Base-by-base conservation (phyloP, 2,329 filamentous ascomycete genomes). In the Diaporthe longicolla region DNA sequence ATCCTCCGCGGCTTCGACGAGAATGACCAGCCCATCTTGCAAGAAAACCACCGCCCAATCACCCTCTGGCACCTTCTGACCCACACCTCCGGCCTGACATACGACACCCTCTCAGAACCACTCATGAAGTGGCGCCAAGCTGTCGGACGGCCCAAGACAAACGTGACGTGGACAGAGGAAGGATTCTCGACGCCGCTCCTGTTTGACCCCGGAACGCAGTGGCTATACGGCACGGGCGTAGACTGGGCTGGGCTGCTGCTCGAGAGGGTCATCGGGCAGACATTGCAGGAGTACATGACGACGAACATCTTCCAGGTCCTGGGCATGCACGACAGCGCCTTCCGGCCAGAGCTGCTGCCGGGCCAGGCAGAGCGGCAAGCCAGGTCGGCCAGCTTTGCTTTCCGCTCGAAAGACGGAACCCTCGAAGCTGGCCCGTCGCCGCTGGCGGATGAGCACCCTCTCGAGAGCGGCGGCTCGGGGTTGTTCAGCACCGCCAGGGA, bases 1-100 rank as follows among this genome's bases (percentile, higher is more conserved):
- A 81, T 90, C 58, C 75, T 90, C 2, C 82, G 79, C 5, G 86
- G 84, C 4, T 86, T 87, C 75, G 58, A 75, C n/a, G n/a, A 1
- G 3, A 32, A 82, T 81, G 82, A 82, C 52, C 78, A 79, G 9
- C 80, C 83, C 5, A 71, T 81, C 11, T 76, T 81, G 7, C 78
- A 78, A 13, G 73, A 78, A 11, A 79, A 81, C 19, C 68, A 58
- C 17, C 77, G 77, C 0, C 80, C 82, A 19, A 84, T 89, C 69
- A 88, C 85, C 5, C 79, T 88, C 7, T 80, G 82, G n/a, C 83
- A 85, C 52, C 81, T 89, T 2, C 81, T 89, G 6, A 85, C 84
- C 1, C 87, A 89, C 76, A 84, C 83, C 37, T 82, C 84, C 0
- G 88, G 88, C 1, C 75, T 81, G 0, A 78, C 76, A 7, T 89